phyloP scores from a whole-genome alignment of 2,329 filamentous ascomycete genomes.

The Diplocarpon mali region DNA sequence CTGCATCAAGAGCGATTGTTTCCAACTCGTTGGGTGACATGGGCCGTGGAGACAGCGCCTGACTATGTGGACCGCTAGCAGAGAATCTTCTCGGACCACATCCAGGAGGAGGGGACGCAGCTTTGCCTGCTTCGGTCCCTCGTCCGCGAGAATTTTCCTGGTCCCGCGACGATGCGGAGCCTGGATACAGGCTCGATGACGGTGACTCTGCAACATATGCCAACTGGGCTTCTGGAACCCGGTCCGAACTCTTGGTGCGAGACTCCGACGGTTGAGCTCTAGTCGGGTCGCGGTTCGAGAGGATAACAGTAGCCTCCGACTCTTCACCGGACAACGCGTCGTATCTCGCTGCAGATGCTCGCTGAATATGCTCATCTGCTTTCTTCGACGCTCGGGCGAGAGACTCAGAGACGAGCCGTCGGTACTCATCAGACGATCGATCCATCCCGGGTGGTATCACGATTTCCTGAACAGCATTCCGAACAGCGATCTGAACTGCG shows the following conservation, averaged over 20 bases:
- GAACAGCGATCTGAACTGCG: slow-evolving; percentile 22
- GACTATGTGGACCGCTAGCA: slow-evolving; percentile 1
- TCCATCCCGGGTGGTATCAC: slow-evolving; percentile 14
- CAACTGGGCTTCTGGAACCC: not conserved
- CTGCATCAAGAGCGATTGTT: slow-evolving; percentile 9
- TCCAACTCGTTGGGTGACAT: slow-evolving; percentile 8
- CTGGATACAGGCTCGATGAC: not conserved
- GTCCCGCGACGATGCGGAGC: slow-evolving; percentile 2
- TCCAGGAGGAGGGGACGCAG: not conserved
- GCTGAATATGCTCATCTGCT: slow-evolving; percentile 20
- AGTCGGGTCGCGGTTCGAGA: not conserved
- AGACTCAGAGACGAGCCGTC: slow-evolving; percentile 19
- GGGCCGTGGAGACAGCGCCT: not conserved
- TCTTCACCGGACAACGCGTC: slow-evolving; percentile 1
- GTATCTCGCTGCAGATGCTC: slow-evolving; percentile 15
- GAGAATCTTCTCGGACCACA: not conserved
- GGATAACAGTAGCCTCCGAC: slow-evolving; percentile 8
- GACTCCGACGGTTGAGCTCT: not conserved
- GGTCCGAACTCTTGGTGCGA: not conserved
- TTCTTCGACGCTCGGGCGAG: slow-evolving; percentile 16
- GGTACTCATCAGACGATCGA: slow-evolving; percentile 17
- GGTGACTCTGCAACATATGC: not conserved
- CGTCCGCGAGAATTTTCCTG: slow-evolving; percentile 3
- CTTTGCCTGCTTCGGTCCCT: not conserved
- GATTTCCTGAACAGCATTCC: slow-evolving; percentile 18